These are phyloP conservation scores for Tolypocladium album DNA, from an alignment of 2,329 filamentous ascomycete genomes.

Conservation along the genomic window DNA sequence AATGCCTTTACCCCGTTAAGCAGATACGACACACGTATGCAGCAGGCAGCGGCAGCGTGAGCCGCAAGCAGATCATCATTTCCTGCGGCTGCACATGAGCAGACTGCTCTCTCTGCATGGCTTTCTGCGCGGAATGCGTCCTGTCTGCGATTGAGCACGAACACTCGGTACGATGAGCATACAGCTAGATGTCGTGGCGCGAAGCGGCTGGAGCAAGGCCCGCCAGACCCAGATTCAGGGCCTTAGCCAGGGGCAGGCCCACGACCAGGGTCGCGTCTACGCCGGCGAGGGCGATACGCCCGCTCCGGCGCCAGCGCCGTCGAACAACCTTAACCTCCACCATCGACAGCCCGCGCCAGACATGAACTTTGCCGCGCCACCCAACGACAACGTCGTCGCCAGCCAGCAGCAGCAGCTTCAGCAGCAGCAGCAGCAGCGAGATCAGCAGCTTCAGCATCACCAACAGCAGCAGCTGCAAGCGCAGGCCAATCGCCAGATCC, in stretches of 20 bases:
- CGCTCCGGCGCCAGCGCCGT: neutral
- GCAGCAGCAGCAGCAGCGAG: neutral
- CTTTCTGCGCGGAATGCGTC: neutral
- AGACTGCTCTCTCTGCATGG: neutral
- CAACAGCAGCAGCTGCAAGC: neutral
- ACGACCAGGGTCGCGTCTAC: neutral
- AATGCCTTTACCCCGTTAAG: neutral
- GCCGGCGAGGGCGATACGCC: neutral
- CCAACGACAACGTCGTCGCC: conserved; percentile 6
- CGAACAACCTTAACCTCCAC: neutral
- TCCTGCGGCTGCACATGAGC: neutral
- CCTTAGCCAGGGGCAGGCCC: neutral
- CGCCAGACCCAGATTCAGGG: neutral
- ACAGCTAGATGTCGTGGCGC: neutral
- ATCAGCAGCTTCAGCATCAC: neutral
- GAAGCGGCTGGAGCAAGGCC: neutral
- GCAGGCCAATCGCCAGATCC: neutral
- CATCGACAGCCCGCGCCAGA: conserved; percentile 7
- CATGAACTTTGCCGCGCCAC: conserved; percentile 22
- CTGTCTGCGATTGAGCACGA: neutral
- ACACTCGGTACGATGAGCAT: neutral
- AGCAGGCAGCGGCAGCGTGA: neutral
- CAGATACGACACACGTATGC: neutral
- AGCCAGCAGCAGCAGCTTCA: neutral
- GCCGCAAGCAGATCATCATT: neutral